Evolutionary conservation across 2,329 filamentous ascomycete genomes (phyloP).

Genomic region (Alternaria panax): DNA sequence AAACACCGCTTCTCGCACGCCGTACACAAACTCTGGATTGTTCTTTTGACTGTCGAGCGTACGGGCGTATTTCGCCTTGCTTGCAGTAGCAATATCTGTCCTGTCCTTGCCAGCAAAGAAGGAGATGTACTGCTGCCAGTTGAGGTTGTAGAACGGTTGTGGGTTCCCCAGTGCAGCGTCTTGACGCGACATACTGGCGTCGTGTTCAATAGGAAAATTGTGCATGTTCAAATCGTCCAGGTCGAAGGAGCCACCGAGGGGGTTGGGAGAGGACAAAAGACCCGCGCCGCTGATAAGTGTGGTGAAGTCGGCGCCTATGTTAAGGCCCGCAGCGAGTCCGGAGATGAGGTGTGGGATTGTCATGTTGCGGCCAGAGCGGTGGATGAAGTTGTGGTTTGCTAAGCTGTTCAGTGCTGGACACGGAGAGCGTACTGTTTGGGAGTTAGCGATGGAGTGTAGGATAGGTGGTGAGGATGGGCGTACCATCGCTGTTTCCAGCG

Average conservation of each 20-base stretch:
- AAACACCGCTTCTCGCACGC: slow-evolving; percentile 14
- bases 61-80: slow-evolving; percentile 19
- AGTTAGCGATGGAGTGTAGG: background rate
- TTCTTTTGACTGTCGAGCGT: slow-evolving; percentile 16
- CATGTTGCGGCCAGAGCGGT: slow-evolving; percentile 21
- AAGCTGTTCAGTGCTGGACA: slow-evolving; percentile 27
- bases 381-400: slow-evolving; percentile 30
- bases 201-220: slow-evolving; percentile 33
- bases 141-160: slow-evolving; percentile 10
- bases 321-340: slow-evolving; percentile 25
- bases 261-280: slow-evolving; percentile 22
- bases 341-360: slow-evolving; percentile 26
- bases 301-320: slow-evolving; percentile 30
- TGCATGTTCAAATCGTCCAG: slow-evolving; percentile 23
- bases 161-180: slow-evolving; percentile 25
- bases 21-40: slow-evolving; percentile 25
- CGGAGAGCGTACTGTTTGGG: slow-evolving; percentile 17
- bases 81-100: slow-evolving; percentile 20
- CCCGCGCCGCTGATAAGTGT: slow-evolving; percentile 19
- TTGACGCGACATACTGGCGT: slow-evolving; percentile 26
- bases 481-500: slow-evolving; percentile 22
- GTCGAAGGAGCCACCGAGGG: slow-evolving; percentile 26
- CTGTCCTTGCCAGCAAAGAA: slow-evolving; percentile 19
- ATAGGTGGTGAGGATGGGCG: background rate
- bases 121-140: slow-evolving; percentile 23